Conservation (phyloP, 2,329 filamentous ascomycete species). For the Ascocoryne sarcoides region DNA sequence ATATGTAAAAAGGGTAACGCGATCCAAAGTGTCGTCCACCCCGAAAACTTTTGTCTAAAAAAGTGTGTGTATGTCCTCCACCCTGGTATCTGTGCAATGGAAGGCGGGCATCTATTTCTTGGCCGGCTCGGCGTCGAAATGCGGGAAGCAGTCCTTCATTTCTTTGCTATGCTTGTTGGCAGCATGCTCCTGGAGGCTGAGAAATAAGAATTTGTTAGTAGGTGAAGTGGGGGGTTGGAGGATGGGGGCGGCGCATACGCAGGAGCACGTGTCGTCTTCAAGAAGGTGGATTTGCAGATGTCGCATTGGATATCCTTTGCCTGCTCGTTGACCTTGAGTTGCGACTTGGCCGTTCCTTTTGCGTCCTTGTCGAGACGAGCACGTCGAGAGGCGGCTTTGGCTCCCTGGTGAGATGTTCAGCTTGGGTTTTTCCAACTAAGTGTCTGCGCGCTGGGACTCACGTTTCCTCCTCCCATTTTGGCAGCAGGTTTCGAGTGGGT, state of each 20-base stretch:
- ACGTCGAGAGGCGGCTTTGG: constrained; percentile 62
- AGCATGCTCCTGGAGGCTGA: constrained; percentile 61
- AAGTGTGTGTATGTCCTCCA: too few species aligned
- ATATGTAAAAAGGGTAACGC: too few species aligned
- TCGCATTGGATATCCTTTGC: constrained; percentile 71
- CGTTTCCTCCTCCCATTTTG: constrained; percentile 22
- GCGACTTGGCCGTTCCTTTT: constrained; percentile 50
- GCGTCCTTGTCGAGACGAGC: constrained; percentile 60
- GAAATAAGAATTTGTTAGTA: constrained; percentile 30
- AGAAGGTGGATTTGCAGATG: constrained; percentile 69
- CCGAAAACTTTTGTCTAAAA: too few species aligned
- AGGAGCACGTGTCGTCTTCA: constrained; percentile 66
- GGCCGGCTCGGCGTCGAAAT: constrained; percentile 25
- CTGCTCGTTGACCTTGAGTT: constrained; percentile 61
- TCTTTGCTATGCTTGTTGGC: constrained; percentile 69
- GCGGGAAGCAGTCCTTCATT: constrained; percentile 62
- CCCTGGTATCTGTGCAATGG: too few species aligned
- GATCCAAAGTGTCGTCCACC: too few species aligned
- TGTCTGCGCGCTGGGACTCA: too few species aligned
- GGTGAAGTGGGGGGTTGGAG: not conserved
- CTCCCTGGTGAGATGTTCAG: too few species aligned
- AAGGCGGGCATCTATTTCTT: constrained; percentile 7
- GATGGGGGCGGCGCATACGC: constrained; percentile 41
- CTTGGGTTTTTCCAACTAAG: too few species aligned
- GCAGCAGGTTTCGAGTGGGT: not conserved